These are phyloP conservation scores for Aspergillus nomiae DNA, from an alignment of 2,329 filamentous ascomycete genomes.

Conservation along the genomic window DNA sequence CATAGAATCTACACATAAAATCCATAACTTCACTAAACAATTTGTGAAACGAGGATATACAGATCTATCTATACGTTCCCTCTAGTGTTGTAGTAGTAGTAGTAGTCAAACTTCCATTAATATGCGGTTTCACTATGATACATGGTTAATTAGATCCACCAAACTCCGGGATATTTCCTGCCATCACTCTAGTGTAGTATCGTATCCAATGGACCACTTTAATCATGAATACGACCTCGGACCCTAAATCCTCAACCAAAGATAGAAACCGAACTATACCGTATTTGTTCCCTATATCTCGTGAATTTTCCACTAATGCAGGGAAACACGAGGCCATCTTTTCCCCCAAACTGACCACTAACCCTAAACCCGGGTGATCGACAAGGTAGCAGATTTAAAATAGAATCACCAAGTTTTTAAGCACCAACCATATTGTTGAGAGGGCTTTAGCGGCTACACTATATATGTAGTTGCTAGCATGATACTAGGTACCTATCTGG, in stretches of 20 bases:
- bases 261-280: conserved; percentile 4
- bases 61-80: background rate
- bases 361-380: background rate
- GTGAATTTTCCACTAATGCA: background rate
- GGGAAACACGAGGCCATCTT: background rate
- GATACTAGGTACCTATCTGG: background rate
- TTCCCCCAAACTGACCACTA: background rate
- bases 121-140: background rate
- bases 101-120: too few species aligned
- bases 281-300: background rate
- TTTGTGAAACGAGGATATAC: background rate
- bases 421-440: background rate
- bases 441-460: background rate
- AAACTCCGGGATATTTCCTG: background rate
- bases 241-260: background rate
- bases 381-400: background rate
- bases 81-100: background rate
- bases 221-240: background rate
- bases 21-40: background rate
- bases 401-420: background rate
- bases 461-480: background rate
- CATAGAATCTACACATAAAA: too few species aligned
- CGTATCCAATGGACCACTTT: background rate
- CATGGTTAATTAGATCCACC: background rate
- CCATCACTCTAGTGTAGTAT: background rate